A percentile compares a stretch with the other conserved stretches of the same genome.
Conservation (phyloP, 2,329 filamentous ascomycete species). For the Aspergillus texensis region DNA sequence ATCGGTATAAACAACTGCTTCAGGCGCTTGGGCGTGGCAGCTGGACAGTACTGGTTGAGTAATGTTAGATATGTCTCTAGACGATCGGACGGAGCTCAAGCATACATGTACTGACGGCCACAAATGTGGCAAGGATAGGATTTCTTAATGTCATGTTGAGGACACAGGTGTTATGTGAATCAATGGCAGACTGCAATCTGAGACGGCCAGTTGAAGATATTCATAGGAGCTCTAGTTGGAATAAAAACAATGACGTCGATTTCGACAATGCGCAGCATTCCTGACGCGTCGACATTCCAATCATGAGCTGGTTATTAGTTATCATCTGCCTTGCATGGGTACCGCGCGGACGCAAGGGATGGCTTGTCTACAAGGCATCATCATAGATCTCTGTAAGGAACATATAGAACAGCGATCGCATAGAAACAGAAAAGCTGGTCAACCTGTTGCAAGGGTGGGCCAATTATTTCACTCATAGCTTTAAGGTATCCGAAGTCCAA, state of each 20-base stretch:
- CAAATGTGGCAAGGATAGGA: neutral
- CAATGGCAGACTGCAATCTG: neutral
- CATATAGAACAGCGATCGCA: neutral
- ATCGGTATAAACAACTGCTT: neutral
- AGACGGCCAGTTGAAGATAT: neutral
- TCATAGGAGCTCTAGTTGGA: too few species aligned
- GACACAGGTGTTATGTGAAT: neutral
- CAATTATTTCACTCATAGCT: too few species aligned
- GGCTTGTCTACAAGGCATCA: neutral
- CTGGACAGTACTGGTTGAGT: neutral
- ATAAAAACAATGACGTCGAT: neutral
- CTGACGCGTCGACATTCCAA: neutral
- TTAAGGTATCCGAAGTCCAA: too few species aligned
- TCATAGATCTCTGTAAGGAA: neutral
- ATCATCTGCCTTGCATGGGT: neutral
- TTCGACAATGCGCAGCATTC: neutral
- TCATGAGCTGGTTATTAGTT: neutral
- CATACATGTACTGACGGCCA: neutral
- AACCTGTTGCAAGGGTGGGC: too few species aligned
- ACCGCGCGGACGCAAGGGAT: neutral
- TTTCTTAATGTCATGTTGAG: neutral
- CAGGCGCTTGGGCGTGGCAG: constrained; percentile 2
- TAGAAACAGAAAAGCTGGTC: too few species aligned
- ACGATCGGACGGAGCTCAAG: too few species aligned
- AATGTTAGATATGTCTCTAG: neutral